Evolutionary conservation across 768 basidiomycete species (phyloP), one percentile per base, ranked within the genome.

Genomic region (Suillus spraguei): DNA sequence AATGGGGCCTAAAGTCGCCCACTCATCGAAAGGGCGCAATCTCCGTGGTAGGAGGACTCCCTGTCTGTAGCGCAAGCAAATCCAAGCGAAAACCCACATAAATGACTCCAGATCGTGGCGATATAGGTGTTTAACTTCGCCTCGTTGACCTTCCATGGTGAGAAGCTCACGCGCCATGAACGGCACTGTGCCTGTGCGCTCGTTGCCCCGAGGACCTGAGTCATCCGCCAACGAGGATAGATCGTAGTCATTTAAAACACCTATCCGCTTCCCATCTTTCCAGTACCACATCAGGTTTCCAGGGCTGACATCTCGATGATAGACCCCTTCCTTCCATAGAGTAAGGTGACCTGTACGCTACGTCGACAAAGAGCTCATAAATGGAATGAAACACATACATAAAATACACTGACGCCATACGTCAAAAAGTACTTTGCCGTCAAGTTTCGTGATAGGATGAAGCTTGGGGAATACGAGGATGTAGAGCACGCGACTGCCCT

Each of bases 281-380:
- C 49, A 4, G 54, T 64, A 69, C 22, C 13, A 49, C 68, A 69
- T 69, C 53, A 70, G 28, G n/a, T 69, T 70, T 2, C 13, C 1
- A 16, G 35, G 42, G 42, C 68, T 69, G 39, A 69, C 24, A 36
- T 28, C 54, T 22, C 35, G n/a, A 22, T 55, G 54, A 36, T 55
- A 7, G 13, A 54, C n/a, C 13, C 35, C 53, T n/a, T 7, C 13
- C 35, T 54, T 35, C 35, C 8, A 49, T 0, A 54, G 35, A 36
- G 11, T 13, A n/a, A 33, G 3, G 14, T 54, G 53, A 0, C 33
- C 53, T 54, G 7, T 1, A 14, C 3, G 10, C 1, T 1, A 22
- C 14, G 5, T 54, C n/a, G 36, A 36, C 3, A 3, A 28, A 28
- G 28, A 28, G 2, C 2, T 28, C 4, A 28, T 28, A 28, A 28